Evolutionary conservation across 1,139 yeast genomes (phyloP), one percentile per base, ranked within the genome.

Genomic region (Saccharomyces uvarum): DNA sequence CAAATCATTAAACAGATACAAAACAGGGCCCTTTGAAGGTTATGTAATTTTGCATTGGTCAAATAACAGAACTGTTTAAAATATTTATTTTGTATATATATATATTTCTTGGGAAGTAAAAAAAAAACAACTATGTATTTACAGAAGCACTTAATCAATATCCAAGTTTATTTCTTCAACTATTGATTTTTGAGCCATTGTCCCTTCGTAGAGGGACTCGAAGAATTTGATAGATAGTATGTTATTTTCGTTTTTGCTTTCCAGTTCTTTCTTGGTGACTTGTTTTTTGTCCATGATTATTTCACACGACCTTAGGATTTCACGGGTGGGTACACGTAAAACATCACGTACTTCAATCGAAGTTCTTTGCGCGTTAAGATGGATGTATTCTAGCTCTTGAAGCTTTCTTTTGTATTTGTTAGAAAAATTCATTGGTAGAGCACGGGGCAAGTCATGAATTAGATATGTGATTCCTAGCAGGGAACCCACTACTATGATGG

Each of bases 271-370:
- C 48, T 60, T 64, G 8, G 52, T 58, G 8, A 61, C 58, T 44
- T 62, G 63, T 38, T 67, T 64, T 53, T 59, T 61, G 48, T 66
- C 68, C 29, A 67, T 49, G 2, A 62, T 57, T 13, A 65, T 47
- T 47, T 89, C 96, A 73, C 90, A 85, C 49, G 84, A 83, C 53
- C 82, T 80, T 65, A 88, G 81, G 3, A 93, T 88, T 65, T 90
- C 97, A 60, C 91, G 83, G 0, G 89, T 80, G 4, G 98, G 98
- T 65, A 79, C 84, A 63, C 80, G 82, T 64, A 93, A 75, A 1
- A 93, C 97, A 63, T 83, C 82, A 42, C 95, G 78, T 57, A 90
- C 87, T 67, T 93, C 98, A 61, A 81, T 82, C 0, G 96, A 77
- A 9, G 93, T 81, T 58, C 99, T 77, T 54, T 79, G 79, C 2